Evolutionary conservation across 2,329 filamentous ascomycete genomes (phyloP).

Genomic region (Colletotrichum siamense): DNA sequence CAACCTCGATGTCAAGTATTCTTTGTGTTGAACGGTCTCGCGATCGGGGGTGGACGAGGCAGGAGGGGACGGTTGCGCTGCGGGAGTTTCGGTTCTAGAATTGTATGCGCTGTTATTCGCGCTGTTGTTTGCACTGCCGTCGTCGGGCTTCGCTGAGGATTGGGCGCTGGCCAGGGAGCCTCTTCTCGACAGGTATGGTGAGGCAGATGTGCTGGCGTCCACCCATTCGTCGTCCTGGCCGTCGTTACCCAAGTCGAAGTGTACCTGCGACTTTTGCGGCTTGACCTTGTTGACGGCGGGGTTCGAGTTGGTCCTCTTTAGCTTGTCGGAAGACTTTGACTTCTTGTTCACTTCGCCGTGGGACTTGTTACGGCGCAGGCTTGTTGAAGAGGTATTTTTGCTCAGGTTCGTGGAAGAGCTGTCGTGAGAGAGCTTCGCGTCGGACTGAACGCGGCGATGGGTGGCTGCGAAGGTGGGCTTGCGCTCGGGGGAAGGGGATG

Average conservation of each 20-base stretch:
- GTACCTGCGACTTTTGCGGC: conserved; percentile 56
- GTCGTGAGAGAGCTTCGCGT: conserved; percentile 54
- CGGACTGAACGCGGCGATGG: conserved; percentile 28
- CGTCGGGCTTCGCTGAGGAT: conserved; percentile 46
- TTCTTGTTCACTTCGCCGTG: conserved; percentile 60
- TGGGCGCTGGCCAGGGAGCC: conserved; percentile 43
- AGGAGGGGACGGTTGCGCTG: conserved; percentile 16
- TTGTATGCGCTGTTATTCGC: conserved; percentile 29
- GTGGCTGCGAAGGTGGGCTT: conserved; percentile 28
- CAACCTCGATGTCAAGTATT: conserved; percentile 71
- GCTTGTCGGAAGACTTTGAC: conserved; percentile 54
- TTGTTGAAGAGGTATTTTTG: conserved; percentile 61
- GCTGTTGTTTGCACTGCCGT: conserved; percentile 28
- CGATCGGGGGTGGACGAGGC: conserved; percentile 38
- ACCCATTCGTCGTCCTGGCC: conserved; percentile 67
- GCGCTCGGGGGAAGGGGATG: conserved; percentile 48
- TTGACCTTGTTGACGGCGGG: conserved; percentile 51
- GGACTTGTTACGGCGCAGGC: conserved; percentile 66
- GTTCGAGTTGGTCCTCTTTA: conserved; percentile 60
- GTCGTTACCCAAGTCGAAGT: conserved; percentile 67
- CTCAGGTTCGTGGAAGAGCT: conserved; percentile 50
- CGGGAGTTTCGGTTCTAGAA: conserved; percentile 25
- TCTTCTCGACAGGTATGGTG: conserved; percentile 59
- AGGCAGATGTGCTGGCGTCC: conserved; percentile 68
- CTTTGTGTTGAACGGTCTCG: conserved; percentile 59